phyloP scores from a whole-genome alignment of 2,329 filamentous ascomycete genomes.

The Ophiostoma himal-ulmi region DNA sequence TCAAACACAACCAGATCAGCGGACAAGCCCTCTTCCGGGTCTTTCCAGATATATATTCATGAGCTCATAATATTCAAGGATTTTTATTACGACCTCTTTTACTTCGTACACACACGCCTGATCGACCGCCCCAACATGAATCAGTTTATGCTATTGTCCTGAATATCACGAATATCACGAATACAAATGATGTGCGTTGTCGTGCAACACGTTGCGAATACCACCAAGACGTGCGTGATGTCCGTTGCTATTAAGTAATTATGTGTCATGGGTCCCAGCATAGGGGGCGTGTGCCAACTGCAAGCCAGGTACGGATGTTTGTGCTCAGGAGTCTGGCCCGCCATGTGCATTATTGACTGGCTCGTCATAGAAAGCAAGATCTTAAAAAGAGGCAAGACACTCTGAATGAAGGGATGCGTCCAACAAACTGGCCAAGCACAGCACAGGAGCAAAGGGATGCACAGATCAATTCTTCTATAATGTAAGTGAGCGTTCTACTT shows the following conservation, averaged over 20 bases:
- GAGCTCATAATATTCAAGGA: background rate
- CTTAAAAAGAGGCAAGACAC: background rate
- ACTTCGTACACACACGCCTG: background rate
- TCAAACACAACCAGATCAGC: background rate
- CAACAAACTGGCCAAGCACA: background rate
- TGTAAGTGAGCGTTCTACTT: background rate
- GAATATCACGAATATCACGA: constrained; percentile 2
- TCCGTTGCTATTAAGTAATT: constrained; percentile 31
- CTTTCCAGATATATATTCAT: background rate
- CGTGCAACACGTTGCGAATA: constrained; percentile 5
- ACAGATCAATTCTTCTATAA: too few relatives aligned
- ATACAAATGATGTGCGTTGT: background rate
- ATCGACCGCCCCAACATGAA: background rate
- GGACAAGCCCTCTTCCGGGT: background rate
- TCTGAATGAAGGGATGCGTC: background rate
- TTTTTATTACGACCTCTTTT: background rate
- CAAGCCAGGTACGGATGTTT: background rate
- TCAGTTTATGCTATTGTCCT: background rate
- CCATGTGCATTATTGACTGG: constrained; percentile 11
- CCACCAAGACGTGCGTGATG: constrained; percentile 12
- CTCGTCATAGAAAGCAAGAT: background rate
- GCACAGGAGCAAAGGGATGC: background rate
- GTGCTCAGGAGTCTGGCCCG: background rate
- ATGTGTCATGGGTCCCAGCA: constrained; percentile 30
- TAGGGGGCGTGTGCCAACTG: background rate